Base-by-base conservation (phyloP, 176 grass and related monocot genomes). In the Hyparrhenia diplandra region DNA sequence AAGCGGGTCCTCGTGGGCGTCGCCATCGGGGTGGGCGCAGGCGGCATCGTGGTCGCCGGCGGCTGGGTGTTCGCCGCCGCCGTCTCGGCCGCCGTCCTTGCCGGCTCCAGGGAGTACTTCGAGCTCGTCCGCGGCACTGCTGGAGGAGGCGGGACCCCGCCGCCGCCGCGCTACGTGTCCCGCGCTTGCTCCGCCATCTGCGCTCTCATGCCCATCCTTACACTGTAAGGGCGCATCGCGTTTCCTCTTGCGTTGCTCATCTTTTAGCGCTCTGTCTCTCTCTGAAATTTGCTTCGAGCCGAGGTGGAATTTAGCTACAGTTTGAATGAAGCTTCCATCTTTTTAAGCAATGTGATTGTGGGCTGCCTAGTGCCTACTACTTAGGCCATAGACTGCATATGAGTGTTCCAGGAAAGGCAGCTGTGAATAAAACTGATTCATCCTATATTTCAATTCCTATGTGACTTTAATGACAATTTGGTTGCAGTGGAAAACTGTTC, bases 181-280 rank as follows among this genome's bases (percentile, higher is more conserved):
- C 89, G 94, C 69, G 86, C 85, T 21, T 97, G 94, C 86, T 91
- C 88, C 3, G 80, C 70, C 29, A 97, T 97, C 83, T 97, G 94
- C 80, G 80, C 88, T 16, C 63, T 93, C 80, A 89, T 93, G 94
- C 94, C 94, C 72, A 63, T 97, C 71, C 87, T 97, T 57, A 80
- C 94, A 5, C 73, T 93, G 94, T 97, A 87, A 91, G 94, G 64
- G 46, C 14, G 8, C 87, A 37, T 85, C 45, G 1, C 46, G 18
- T 21, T 67, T 86, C 41, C 55, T 55, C 59, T 64, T 64, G 11
- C 42, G 32, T 67, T 36, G 70, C 59, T 66, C 76, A 28, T 1
- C 31, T 47, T n/a, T 20, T 6, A 12, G 24, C 32, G 29, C 59
- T 62, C 14, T 31, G n/a, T 21, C 3, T 34, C 23, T 23, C 17